Percentiles rank a stretch among this genome's conserved stretches.
Evolutionary conservation across 2,329 filamentous ascomycete species (phyloP).

Genomic region (Aspergillus piperis): DNA sequence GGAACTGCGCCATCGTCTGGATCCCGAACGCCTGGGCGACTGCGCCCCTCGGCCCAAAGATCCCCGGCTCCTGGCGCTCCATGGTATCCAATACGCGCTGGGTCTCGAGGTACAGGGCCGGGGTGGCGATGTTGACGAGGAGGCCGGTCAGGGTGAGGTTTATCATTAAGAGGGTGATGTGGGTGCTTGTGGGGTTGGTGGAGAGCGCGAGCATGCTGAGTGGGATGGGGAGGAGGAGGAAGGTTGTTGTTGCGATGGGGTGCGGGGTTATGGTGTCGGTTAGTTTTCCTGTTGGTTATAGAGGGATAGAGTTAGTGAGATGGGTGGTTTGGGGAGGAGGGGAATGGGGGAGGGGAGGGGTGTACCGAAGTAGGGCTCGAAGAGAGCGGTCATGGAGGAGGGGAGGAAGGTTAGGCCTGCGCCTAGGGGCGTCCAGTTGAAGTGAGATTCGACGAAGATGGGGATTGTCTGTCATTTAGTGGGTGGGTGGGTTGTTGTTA

Average conservation of each 20-base stretch:
- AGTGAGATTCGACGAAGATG: conserved; percentile 56
- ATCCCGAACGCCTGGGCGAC: conserved; percentile 68
- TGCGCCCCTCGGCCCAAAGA: conserved; percentile 59
- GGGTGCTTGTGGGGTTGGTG: conserved; percentile 53
- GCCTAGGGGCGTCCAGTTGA: conserved; percentile 58
- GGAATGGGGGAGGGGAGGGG: neutral
- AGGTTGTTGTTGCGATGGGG: conserved; percentile 58
- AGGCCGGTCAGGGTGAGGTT: conserved; percentile 64
- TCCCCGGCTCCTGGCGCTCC: conserved; percentile 65
- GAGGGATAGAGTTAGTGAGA: neutral
- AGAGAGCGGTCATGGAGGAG: conserved; percentile 62
- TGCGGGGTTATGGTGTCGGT: conserved; percentile 62
- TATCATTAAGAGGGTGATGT: conserved; percentile 66
- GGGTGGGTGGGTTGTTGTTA: neutral
- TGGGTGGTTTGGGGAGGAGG: neutral
- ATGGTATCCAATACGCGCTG: conserved; percentile 53
- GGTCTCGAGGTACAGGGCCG: conserved; percentile 72
- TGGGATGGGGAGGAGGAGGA: conserved; percentile 59
- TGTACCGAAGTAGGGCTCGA: conserved; percentile 57
- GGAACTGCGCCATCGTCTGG: conserved; percentile 63
- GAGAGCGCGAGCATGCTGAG: conserved; percentile 69
- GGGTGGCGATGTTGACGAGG: conserved; percentile 59
- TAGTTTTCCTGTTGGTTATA: conserved; percentile 44
- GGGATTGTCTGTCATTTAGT: conserved; percentile 42
- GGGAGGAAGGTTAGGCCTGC: conserved; percentile 61